Conservation (phyloP, 2,329 filamentous ascomycete genomes). For the Clonostachys rhizophaga region DNA sequence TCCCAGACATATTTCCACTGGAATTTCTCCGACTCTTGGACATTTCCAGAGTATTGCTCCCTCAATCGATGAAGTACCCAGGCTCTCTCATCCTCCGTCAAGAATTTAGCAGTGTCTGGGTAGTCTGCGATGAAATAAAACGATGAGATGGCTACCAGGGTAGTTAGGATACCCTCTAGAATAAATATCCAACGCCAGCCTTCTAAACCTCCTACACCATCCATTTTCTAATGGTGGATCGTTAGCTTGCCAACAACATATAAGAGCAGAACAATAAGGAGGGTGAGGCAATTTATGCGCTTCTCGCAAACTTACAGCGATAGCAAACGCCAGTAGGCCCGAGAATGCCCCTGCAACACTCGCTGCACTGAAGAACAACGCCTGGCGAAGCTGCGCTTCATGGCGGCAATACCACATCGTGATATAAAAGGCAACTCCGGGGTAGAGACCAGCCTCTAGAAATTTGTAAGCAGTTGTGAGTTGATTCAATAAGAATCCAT, state of each 20-base stretch:
- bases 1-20: constrained; percentile 70
- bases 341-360: constrained; percentile 76
- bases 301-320: constrained; percentile 26
- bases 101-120: constrained; percentile 71
- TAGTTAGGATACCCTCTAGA: constrained; percentile 65
- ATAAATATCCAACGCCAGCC: constrained; percentile 67
- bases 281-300: too few relatives aligned
- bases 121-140: constrained; percentile 78
- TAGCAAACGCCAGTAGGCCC: constrained; percentile 66
- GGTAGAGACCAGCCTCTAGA: constrained; percentile 64
- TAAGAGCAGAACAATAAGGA: too few relatives aligned
- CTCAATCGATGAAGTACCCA: constrained; percentile 69
- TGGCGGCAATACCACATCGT: constrained; percentile 57
- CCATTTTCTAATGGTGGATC: constrained; percentile 43
- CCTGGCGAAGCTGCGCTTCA: constrained; percentile 50
- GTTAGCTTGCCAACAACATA: too few relatives aligned
- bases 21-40: constrained; percentile 70
- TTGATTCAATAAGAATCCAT: too few relatives aligned
- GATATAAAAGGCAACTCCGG: constrained; percentile 56
- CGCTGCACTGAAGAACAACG: constrained; percentile 79
- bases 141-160: constrained; percentile 59
- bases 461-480: too few relatives aligned
- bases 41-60: constrained; percentile 12
- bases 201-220: constrained; percentile 52
- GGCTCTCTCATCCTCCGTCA: constrained; percentile 64